Evolutionary conservation across 163 green algal genomes (phyloP).

Genomic region (Botryococcus braunii): DNA sequence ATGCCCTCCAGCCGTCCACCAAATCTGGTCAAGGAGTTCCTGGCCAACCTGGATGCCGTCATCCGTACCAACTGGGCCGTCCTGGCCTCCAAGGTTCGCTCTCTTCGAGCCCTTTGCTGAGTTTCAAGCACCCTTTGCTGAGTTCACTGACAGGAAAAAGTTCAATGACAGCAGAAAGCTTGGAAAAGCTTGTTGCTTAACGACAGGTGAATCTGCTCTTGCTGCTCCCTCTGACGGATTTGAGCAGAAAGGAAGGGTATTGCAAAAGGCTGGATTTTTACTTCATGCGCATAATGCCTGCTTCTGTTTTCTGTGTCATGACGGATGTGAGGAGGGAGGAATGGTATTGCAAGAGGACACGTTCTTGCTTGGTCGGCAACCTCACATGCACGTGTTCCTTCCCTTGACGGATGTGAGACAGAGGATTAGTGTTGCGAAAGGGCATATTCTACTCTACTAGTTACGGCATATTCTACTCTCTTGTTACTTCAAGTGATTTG

Average conservation of each 20-base stretch:
- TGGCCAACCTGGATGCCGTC: neutral
- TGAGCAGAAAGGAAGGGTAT: neutral
- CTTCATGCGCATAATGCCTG: no score
- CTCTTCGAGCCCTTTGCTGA: neutral
- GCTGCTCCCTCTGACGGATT: neutral
- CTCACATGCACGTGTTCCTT: no score
- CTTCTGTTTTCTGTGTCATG: no score
- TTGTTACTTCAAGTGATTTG: no score
- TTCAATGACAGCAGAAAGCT: neutral
- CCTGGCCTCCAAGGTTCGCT: neutral
- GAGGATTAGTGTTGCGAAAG: no score
- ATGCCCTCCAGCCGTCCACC: neutral
- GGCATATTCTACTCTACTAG: no score
- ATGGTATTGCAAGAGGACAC: no score
- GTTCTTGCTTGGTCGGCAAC: no score
- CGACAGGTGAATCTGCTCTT: neutral
- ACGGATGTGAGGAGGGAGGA: no score
- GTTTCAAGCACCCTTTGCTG: neutral
- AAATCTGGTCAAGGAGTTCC: neutral
- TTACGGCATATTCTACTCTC: no score
- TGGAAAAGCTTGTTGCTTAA: neutral
- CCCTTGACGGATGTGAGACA: no score
- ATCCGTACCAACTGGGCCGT: neutral
- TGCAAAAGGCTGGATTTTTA: no score
- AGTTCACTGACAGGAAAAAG: neutral